Base-by-base conservation (phyloP, 352 stramenopile species). In the Phytophthora meadii region DNA sequence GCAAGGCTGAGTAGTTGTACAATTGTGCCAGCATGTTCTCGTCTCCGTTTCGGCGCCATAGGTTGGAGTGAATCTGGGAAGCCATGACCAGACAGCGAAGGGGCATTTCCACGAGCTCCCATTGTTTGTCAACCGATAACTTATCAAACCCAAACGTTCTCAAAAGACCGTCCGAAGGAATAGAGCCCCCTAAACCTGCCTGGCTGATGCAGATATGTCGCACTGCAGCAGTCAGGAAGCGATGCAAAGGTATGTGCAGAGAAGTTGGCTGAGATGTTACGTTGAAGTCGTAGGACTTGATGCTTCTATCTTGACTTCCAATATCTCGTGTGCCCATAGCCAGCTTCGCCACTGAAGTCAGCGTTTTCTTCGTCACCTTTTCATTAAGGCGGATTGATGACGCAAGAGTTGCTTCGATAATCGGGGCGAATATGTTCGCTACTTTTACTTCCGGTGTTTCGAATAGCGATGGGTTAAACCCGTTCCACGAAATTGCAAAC, bases 21-120 rank as follows among this genome's bases (percentile, higher is more conserved):
- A 96, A 51, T 72, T 96, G 88, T 3, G 88, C 88, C 53, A 95
- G 74, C 88, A 96, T 96, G 52, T 93, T 96, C 65, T 96, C 88
- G 61, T 96, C 88, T 34, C 88, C 88, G 48, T 96, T 96, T 25
- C 88, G 81, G 17, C 88, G 81, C 88, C 88, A 96, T 19, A 96
- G 47, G 27, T 94, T 94, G 12, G 87, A 90, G 44, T 96, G 88
- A 45, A 96, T 96, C 62, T 96, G 88, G 15, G 84, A 92, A 45
- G 84, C 81, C 87, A 96, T 94, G 17, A 93, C 88, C 10, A 96
- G 57, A 55, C 84, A 92, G 11, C 87, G 86, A 40, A 96, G 68
- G 4, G 88, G 88, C 70, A 93, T 77, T 45, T 96, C 88, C 7
- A 95, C 42, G 5, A 96, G 74, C 46, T 94, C 82, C 36, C 84